Base-by-base conservation (phyloP, 2,329 filamentous ascomycete genomes). In the Sporothrix sp. region DNA sequence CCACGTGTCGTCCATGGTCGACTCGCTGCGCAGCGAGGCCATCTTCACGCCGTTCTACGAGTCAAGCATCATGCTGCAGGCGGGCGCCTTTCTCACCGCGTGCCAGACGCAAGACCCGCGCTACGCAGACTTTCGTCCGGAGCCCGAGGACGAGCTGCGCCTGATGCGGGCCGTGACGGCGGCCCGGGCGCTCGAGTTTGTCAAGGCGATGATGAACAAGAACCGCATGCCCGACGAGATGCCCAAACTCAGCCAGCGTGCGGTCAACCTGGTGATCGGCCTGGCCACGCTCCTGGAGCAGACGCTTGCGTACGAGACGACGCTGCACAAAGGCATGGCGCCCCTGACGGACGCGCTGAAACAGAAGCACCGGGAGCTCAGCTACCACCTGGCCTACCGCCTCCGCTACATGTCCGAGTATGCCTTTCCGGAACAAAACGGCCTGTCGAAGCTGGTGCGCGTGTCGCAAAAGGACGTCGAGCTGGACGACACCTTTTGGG, bases 191-290 rank as follows among this genome's bases (percentile, higher is more conserved):
- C 20, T 55, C 2, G 1, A 10, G 2, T 42, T 37, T 14, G 16
- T 55, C 16, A 33, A 48, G 13, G n/a, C 32, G 7, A 35, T 43
- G 7, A 18, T 53, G 33, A 48, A 55, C 4, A 55, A 55, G 35
- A 55, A 55, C 28, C 39, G 33, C n/a, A 44, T 51, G 32, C 8
- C 13, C 3, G 4, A n/a, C 1, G 30, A 23, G 8, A 44, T 21
- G 14, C 21, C 16, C 7, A 25, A 25, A 3, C 3, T 13, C 11
- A 35, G 32, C n/a, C 11, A 7, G 4, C 46, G 14, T 20, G 32
- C 20, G 4, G 9, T 25, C 16, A 48, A 50, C 33, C 6, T 48
- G 7, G 44, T 50, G 11, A 27, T 48, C 11, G 35, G 43, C 7
- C 23, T 51, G 13, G 35, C 16, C n/a, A 42, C 46, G 20, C 11